Evolutionary conservation across 768 basidiomycete species (phyloP).

Genomic region (Russula compacta): DNA sequence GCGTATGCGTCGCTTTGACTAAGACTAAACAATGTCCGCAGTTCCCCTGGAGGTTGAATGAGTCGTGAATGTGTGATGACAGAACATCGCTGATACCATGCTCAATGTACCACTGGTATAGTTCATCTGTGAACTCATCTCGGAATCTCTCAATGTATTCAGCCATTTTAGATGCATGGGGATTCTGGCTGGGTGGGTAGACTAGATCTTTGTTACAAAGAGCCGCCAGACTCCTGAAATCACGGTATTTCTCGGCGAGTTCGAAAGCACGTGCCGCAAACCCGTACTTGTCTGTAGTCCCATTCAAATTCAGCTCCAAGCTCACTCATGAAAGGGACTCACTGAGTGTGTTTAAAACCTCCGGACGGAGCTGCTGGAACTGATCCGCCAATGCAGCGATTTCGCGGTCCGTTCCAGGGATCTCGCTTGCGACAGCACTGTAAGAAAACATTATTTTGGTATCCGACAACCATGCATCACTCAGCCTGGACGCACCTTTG

Average conservation of each 20-base stretch:
- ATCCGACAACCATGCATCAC: neutral
- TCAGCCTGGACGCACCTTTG: slow-evolving; percentile 34
- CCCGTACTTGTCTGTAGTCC: slow-evolving; percentile 49
- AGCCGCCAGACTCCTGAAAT: slow-evolving; percentile 77
- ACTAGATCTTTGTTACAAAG: slow-evolving; percentile 66
- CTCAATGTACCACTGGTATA: slow-evolving; percentile 92
- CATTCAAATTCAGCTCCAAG: neutral
- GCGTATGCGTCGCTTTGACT: slow-evolving; percentile 58
- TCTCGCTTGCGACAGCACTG: slow-evolving; percentile 40
- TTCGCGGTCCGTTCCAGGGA: slow-evolving; percentile 45
- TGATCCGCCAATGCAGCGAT: slow-evolving; percentile 50
- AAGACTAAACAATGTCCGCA: slow-evolving; percentile 76
- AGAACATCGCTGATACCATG: slow-evolving; percentile 45
- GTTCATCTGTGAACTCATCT: slow-evolving; percentile 75
- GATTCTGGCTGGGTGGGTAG: slow-evolving; percentile 56
- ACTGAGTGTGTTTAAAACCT: slow-evolving; percentile 77
- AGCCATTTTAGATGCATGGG: slow-evolving; percentile 52
- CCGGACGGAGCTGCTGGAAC: slow-evolving; percentile 65
- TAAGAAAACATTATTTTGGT: neutral
- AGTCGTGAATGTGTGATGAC: neutral
- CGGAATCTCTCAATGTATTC: slow-evolving; percentile 70
- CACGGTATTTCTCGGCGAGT: slow-evolving; percentile 79
- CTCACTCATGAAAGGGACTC: slow-evolving; percentile 24
- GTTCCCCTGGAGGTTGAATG: slow-evolving; percentile 45
- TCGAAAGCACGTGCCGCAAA: slow-evolving; percentile 63